Base-by-base conservation (phyloP, 192 early-diverging fungal species). In the Backusella psychrophila region DNA sequence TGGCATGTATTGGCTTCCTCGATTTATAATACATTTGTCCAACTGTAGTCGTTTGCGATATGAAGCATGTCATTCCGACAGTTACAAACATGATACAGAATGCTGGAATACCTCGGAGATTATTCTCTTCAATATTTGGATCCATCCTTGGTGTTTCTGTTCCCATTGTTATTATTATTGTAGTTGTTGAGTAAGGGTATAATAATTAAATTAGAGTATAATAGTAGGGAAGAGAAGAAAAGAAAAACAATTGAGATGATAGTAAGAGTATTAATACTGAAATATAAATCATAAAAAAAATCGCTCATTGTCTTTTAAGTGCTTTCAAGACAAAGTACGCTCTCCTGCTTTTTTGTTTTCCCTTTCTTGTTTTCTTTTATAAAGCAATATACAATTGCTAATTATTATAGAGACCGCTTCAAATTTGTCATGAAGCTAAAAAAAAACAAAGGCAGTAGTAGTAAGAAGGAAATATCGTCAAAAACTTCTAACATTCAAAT, bases 51-150 rank as follows among this genome's bases (percentile, higher is more conserved):
- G 69, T 68, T 33, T 81, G 80, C 73, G 73, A 81, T 38, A 81
- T 38, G 72, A 81, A 81, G 39, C 76, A 81, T 26, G 59, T 3
- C 73, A 77, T 44, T 6, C 80, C 76, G 11, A 81, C 46, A 21
- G 69, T 78, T 7, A 81, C 80, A 33, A 81, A 70, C 69, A 81
- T 77, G 26, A 81, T 74, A n/a, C 76, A 81, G 46, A 81, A 78
- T 0, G 69, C n/a, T 12, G 56, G 56, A 4, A 11, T 14, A 29
- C 56, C 56, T 63, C 11, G 7, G 3, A 63, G 2, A 7, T 29
- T 11, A 59, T 53, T 5, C 5, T 11, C 2, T 14, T 14, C 42
- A 44, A 3, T 1, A 41, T 41, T 11, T 44, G 15, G 6, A 5
- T 19, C 5, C 17, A n/a, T 49, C 19, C 0, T 49, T 39, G 38